These are phyloP conservation scores for Lachancea thermotolerans DNA, from an alignment of 805 yeast species.

Conservation along the genomic window DNA sequence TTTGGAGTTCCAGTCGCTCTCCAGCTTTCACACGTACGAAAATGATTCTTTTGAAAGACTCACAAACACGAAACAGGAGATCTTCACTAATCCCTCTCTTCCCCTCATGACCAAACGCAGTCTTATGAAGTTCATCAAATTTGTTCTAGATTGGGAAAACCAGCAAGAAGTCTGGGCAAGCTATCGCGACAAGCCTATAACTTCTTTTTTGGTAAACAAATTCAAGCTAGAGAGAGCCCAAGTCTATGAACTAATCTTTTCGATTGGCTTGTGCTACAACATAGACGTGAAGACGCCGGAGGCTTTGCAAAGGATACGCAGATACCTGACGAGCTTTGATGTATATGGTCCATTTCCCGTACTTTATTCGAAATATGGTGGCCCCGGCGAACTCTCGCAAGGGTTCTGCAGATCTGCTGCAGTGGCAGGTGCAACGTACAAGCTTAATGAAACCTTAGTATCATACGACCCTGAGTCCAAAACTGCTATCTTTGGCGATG, in stretches of 20 bases:
- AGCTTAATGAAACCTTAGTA: constrained; percentile 59
- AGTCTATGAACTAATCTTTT: constrained; percentile 72
- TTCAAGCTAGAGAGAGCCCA: constrained; percentile 72
- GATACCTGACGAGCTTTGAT: constrained; percentile 79
- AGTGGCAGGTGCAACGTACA: constrained; percentile 93
- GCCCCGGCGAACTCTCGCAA: constrained; percentile 92
- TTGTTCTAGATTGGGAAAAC: constrained; percentile 64
- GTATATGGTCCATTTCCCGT: constrained; percentile 94
- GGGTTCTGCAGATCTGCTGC: constrained; percentile 98
- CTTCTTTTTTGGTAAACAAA: constrained; percentile 50
- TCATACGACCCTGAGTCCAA: constrained; percentile 61
- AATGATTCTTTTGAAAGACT: constrained; percentile 84
- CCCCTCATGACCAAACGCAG: constrained; percentile 70
- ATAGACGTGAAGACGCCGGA: constrained; percentile 57
- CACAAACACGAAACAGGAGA: constrained; percentile 83
- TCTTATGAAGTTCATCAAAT: constrained; percentile 82
- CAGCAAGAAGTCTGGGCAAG: constrained; percentile 51
- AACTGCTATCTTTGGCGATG: constrained; percentile 68
- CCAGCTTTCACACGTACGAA: constrained; percentile 90
- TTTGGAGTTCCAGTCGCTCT: constrained; percentile 83
- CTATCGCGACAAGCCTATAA: constrained; percentile 50
- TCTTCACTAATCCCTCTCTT: constrained; percentile 81
- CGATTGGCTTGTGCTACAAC: constrained; percentile 73
- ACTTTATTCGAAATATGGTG: constrained; percentile 86
- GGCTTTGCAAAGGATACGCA: constrained; percentile 73